Base-by-base conservation (phyloP, 1,284 basidiomycete species). In the Moesziomyces sp. region DNA sequence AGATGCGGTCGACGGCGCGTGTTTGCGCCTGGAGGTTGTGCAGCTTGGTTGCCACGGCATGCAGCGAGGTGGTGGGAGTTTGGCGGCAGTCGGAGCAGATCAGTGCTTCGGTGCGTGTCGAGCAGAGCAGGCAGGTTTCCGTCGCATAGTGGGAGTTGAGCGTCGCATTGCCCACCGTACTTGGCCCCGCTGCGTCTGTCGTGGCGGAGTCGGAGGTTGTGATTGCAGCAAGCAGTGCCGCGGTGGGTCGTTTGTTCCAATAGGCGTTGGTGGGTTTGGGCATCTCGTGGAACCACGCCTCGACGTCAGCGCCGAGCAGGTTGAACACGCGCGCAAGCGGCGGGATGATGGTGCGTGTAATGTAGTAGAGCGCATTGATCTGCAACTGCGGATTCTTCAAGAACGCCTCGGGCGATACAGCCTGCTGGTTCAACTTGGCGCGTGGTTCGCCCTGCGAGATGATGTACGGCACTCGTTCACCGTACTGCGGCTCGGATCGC, bases 391-490 rank as follows among this genome's bases (percentile, higher is more conserved):
- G 86, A 74, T 92, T 89, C 23, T 88, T 86, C 45, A 97, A 85
- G 68, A 96, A 87, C 63, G 92, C 91, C 74, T 91, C 87, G 0
- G 94, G 94, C 43, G 89, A 88, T 46, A 92, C 86, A 0, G 93
- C 94, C 69, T 92, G 88, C 73, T 97, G 93, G 21, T 93, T 91
- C 14, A 98, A 87, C 53, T 91, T 88, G 1, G 88, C 85, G 1
- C 90, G 88, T 0, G 89, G 88, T 42, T 88, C 87, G 2, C 92
- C 91, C 49, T 86, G 90, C 84, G 88, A 86, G 58, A 99, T 92
- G 45, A 98, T 89, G 83, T 97, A 98, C 0, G 94, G 93, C 2
- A 98, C 89, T 26, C 96, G 90, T 81, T 99, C 95, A 16, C 92
- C 93, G 77, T 97, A 95, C 78, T 95, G 93, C 1, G 92, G 88